Base-by-base conservation (phyloP, 2,329 filamentous ascomycete species). In the Neophaeococcomyces mojaviensis region DNA sequence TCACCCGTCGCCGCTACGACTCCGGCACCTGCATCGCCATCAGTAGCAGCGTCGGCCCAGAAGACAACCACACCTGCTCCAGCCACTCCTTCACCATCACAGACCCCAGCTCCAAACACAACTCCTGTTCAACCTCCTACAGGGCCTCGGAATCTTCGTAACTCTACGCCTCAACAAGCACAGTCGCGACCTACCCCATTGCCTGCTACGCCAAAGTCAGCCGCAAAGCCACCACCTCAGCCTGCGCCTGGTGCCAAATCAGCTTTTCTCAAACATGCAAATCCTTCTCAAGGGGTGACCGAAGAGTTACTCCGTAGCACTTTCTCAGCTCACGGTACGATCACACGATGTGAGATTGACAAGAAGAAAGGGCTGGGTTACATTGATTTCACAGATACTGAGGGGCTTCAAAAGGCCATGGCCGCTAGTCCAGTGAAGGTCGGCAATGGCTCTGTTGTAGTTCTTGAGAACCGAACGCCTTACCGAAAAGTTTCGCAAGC, bases 341-440 rank as follows among this genome's bases (percentile, higher is more conserved):
- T 96, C 37, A 78, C 78, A 0, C 84, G 80, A 54, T 86, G 95
- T 15, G 90, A 96, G 58, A 90, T 97, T 44, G 90, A 97, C 62
- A 89, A 88, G 64, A 85, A 89, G 59, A 96, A 96, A 64, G 88
- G 88, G 0, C 94, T 95, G 58, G 90, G 88, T 2, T 95, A 96
- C 61, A 83, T 94, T 32, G 86, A 95, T 52, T 97, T 96, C 67
- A 76, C 78, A 8, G 81, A 88, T 18, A 75, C 82, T 1, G 79
- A 82, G 7, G 75, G 77, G 8, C 72, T 97, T 20, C 78, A 78
- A 57, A 88, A 86, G 59, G 90, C 90, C 4, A 81, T 95, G 59
- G 76, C 80, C 13, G 86, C 85, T 10, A 94, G 88, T 59, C 87
- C 86, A 0, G 76, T 96, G 24, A 71, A 83, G 16, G 82, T 97